Base-by-base conservation (phyloP, 129 eudicot genomes). In the Escallonia herrerae region DNA sequence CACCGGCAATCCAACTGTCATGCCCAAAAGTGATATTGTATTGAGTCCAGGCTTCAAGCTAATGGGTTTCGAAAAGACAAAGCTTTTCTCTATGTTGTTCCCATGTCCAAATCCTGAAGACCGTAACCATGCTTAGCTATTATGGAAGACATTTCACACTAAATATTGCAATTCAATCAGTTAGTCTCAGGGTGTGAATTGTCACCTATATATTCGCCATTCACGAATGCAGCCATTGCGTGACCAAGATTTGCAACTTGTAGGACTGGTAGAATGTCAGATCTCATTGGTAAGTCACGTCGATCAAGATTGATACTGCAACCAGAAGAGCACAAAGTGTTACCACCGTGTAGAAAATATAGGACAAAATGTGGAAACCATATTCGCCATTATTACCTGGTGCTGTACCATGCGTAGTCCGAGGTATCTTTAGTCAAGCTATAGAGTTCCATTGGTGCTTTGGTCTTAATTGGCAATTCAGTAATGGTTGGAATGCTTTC, bases 1-100 rank as follows among this genome's bases (percentile, higher is more conserved):
- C 85, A 91, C 98, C 81, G 90, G 96, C 45, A 83, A 63, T 72
- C 98, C 98, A 47, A 91, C 88, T 3, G 96, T 91, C 91, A 78
- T 78, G 51, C 87, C 79, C 73, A 91, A 57, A 7, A 91, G 33
- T 2, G 89, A 39, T 50, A 91, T 81, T 3, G 79, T 71, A 70
- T 87, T 91, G 5, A 53, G 8, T 39, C 98, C 98, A 6, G 68
- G 39, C 64, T 72, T 85, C 83, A 91, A 77, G 48, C 60, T 73
- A 11, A 81, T 63, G 0, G 98, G 83, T 65, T 70, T 77, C 22
- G 70, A 63, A 65, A 84, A 85, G 2, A 74, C 77, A 70, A 83
- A 84, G 42, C 78, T 68, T 79, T 87, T 85, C 56, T 83, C 91
- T 0, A 77, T 76, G 65, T 83, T 72, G 69, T 75, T 83, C 54